Conservation (phyloP, 768 basidiomycete genomes). For the Chalciporus chontae region DNA sequence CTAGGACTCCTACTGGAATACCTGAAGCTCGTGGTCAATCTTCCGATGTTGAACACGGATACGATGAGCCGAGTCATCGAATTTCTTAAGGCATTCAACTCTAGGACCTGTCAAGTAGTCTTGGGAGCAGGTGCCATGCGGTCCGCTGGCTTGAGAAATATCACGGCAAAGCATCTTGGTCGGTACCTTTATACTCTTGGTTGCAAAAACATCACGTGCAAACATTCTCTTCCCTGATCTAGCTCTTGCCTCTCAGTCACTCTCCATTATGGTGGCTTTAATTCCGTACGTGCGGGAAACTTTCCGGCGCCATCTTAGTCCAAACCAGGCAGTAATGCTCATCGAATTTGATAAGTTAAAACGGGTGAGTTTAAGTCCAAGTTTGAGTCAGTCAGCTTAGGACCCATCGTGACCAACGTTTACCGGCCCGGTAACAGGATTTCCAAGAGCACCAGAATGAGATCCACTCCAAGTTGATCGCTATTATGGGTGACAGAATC, state of each 20-base stretch:
- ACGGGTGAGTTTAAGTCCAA: constrained; percentile 54
- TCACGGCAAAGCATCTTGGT: constrained; percentile 98
- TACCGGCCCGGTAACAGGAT: constrained; percentile 49
- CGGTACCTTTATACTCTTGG: constrained; percentile 25
- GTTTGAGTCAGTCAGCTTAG: neutral
- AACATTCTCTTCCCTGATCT: constrained; percentile 16
- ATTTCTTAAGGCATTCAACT: constrained; percentile 97
- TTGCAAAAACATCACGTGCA: constrained; percentile 8
- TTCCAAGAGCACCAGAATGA: constrained; percentile 99
- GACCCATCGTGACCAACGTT: constrained; percentile 2
- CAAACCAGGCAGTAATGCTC: constrained; percentile 94
- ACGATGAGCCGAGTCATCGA: constrained; percentile 94
- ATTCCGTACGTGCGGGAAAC: constrained; percentile 96
- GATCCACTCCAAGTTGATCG: constrained; percentile 95
- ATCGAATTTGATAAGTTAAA: constrained; percentile 98
- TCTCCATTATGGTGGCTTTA: constrained; percentile 90
- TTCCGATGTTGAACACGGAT: constrained; percentile 88
- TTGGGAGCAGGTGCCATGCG: constrained; percentile 99
- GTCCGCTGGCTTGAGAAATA: constrained; percentile 95
- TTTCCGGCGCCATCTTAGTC: constrained; percentile 88
- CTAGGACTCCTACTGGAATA: constrained; percentile 79
- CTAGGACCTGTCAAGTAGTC: constrained; percentile 96
- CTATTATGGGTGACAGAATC: constrained; percentile 96
- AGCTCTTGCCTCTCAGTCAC: constrained; percentile 95
- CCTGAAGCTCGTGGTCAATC: constrained; percentile 80